Conservation (phyloP, 2,329 filamentous ascomycete species). For the Capronia epimyces region DNA sequence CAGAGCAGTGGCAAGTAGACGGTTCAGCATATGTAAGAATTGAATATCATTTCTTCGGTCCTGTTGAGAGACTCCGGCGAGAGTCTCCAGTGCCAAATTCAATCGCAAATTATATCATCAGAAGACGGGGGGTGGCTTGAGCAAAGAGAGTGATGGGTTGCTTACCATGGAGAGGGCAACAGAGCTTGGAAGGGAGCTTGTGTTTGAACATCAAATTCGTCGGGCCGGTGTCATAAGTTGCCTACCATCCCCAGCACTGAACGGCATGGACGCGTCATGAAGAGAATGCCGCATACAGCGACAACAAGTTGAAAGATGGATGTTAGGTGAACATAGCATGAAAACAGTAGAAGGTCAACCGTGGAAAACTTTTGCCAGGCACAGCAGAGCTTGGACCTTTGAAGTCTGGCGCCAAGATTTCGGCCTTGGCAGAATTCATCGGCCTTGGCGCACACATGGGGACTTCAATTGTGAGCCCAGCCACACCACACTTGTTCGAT, state of each 20-base stretch:
- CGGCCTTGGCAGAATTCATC: conserved; percentile 3
- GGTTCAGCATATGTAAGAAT: conserved; percentile 99
- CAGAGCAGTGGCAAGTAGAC: background rate
- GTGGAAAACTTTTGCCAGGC: background rate
- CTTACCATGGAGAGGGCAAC: conserved; percentile 21
- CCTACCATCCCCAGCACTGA: no score
- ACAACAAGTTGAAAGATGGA: background rate
- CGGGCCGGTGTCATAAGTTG: background rate
- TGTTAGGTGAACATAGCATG: background rate
- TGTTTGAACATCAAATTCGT: conserved; percentile 3
- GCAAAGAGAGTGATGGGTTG: conserved; percentile 3
- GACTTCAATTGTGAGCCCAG: background rate
- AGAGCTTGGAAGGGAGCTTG: background rate
- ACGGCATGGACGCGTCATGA: background rate
- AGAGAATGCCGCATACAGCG: background rate
- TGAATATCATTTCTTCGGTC: conserved; percentile 73
- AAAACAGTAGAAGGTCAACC: background rate
- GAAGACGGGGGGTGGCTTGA: conserved; percentile 33
- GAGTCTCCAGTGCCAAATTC: conserved; percentile 77
- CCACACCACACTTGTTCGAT: background rate
- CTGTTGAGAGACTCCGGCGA: conserved; percentile 86
- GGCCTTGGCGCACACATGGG: conserved; percentile 13
- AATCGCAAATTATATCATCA: conserved; percentile 99
- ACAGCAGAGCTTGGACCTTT: no score
- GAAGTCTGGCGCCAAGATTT: background rate